Evolutionary conservation across 106 monocot species (phyloP), one percentile per base, ranked within the genome.

Genomic region (Acanthochlamys bracteata): DNA sequence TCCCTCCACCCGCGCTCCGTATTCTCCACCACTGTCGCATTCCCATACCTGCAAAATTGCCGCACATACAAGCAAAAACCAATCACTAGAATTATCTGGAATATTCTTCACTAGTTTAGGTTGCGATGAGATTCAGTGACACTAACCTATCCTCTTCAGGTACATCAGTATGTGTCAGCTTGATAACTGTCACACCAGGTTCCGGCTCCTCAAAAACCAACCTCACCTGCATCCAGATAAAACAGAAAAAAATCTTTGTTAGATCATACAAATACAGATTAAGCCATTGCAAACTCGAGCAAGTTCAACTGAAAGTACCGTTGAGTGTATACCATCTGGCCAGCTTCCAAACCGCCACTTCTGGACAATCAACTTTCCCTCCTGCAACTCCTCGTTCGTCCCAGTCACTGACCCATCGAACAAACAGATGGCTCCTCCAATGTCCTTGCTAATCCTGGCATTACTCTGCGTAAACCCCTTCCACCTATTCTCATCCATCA

Each of bases 401-500:
- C 96, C 96, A 0, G 66, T 83, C 27, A 98, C 80, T 17, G 96
- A 85, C 27, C 91, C 96, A 55, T 98, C 91, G 4, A 98, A 98
- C 22, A 98, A 55, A 68, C 91, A 91, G 70, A 98, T 85, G 63
- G 73, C 52, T 4, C 96, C 91, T 2, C 85, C 91, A 1, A 98
- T 80, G 49, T 98, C 96, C 72, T 53, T 88, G 33, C 83, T 85
- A 22, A 98, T 92, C 76, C 77, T 80, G 3, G 91, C 91, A 57
- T 91, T 91, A 65, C 96, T 98, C 85, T 98, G 91, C 2, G 96
- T 98, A 60, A 98, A 98, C 8, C 96, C 91, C 73, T 92, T 98
- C 96, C 96, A 98, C 46, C 96, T 39, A 53, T 88, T 91, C 88
- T 98, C 96, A 57, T 98, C 91, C 91, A 98, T 91, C 66, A 98